Base-by-base conservation (phyloP, 305 asterid species). In the Euphrasia arctica region DNA sequence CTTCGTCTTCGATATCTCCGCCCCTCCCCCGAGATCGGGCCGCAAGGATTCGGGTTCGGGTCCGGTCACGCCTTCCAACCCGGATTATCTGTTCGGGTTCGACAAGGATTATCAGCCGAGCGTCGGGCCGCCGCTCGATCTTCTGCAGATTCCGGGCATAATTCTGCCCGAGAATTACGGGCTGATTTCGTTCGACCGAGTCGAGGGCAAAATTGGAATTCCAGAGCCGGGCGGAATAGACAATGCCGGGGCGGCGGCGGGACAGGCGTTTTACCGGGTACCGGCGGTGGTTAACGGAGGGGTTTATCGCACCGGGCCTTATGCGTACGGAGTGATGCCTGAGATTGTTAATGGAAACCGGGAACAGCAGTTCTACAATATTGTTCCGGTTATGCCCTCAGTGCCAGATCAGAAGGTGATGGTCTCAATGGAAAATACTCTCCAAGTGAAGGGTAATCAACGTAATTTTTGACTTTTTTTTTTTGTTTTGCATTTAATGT, bases 51-150 rank as follows among this genome's bases (percentile, higher is more conserved):
- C 36, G 78, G 54, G 79, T 18, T n/a, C 36, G 78, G 54, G 79
- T 27, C 13, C 34, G 56, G 27, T 13, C 3, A 50, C 67, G 7
- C 63, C 73, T 5, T 27, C 63, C 61, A 88, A 85, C 64, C 97
- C 96, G 79, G 97, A 90, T 66, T 89, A 80, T 29, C 69, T 91
- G n/a, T 91, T 91, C 79, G 98, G 98, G 55, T 86, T 91, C 39
- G 96, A 91, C 14, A 82, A 86, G 78, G 90, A 86, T 56, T 82
- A 76, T 27, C 74, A 68, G 73, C 87, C 92, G 3, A 82, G 78
- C 54, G 25, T 58, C 28, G 78, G 64, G 13, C 73, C 87, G 13
- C 76, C 81, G 42, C 25, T 78, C 72, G 83, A 82, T 62, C 80
- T 78, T 8, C 63, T 80, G 74, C 89, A 75, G 72, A 80, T 81